Evolutionary conservation across 148 eudicot genomes (phyloP), one percentile per base, ranked within the genome.

Genomic region (Fagopyrum homotropicum): DNA sequence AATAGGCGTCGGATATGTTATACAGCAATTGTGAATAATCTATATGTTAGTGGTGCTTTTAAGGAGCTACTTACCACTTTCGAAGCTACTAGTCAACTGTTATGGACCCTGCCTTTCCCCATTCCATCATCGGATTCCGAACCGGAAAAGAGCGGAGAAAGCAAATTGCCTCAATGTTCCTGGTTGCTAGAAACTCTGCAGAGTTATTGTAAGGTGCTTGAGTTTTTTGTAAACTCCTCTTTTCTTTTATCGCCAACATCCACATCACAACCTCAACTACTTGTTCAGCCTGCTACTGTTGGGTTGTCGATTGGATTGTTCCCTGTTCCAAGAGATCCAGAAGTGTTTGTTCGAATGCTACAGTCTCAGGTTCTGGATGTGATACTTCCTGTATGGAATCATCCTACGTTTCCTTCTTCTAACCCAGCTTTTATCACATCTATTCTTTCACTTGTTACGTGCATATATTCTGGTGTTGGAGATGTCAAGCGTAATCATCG

Each of bases 321-420:
- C 82, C 98, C 98, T 79, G 93, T 94, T 80, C 98, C 98, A 9
- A 88, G 89, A 66, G 98, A 94, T 50, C 93, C 96, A 45, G 97
- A 94, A 80, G 93, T 83, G 56, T 94, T 94, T 85, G 90, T 92
- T 51, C 91, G 98, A 11, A 89, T 92, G 93, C 88, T 94, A 68
- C 98, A 94, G 81, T 83, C 91, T 66, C 98, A 94, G 79, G 97
- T 92, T 79, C 85, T 94, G 75, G 98, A 94, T 82, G 97, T 94
- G 83, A 82, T 92, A 81, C 90, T 92, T 87, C 97, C 98, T 44
- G 80, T 92, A 26, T 94, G 98, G 98, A 94, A 92, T 73, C 93
- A 94, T 76, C 87, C 90, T 8, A 87, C 89, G 97, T 94, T 94
- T 79, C 88, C 93, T 75, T 82, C 76, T 26, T 92, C 96, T 77